Conservation (phyloP, 2,329 filamentous ascomycete species). For the Chaetomiaceae sp. region DNA sequence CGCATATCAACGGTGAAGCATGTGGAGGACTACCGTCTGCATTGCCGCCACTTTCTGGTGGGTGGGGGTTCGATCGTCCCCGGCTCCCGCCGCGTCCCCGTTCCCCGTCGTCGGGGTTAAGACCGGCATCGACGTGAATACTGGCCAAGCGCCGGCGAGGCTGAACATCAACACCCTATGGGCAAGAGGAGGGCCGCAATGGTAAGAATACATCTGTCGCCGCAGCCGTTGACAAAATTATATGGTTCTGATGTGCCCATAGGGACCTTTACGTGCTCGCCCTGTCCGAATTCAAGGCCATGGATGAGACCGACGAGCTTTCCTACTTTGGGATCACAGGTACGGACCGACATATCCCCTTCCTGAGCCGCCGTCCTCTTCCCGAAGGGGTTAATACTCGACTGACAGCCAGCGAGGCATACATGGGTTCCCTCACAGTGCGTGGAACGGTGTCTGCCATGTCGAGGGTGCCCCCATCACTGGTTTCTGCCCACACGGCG, state of each 20-base stretch:
- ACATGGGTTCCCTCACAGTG: slow-evolving; percentile 31
- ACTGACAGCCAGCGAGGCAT: slow-evolving; percentile 27
- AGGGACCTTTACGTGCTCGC: slow-evolving; percentile 48
- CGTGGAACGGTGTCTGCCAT: slow-evolving; percentile 35
- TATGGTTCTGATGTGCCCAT: slow-evolving; percentile 12
- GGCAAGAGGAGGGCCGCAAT: slow-evolving; percentile 38
- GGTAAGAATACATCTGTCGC: slow-evolving; percentile 33
- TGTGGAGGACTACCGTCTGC: slow-evolving; percentile 9
- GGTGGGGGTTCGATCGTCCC: slow-evolving; percentile 11
- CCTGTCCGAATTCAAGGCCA: slow-evolving; percentile 39
- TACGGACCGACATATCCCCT: slow-evolving; percentile 22
- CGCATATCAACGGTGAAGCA: slow-evolving; percentile 5
- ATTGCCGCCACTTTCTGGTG: slow-evolving; percentile 11
- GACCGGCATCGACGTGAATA: slow-evolving; percentile 33
- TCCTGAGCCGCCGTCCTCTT: neutral
- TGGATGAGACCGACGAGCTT: slow-evolving; percentile 36
- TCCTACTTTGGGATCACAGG: slow-evolving; percentile 50
- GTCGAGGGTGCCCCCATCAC: slow-evolving; percentile 31
- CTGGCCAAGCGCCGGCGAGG: slow-evolving; percentile 40
- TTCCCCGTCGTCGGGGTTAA: slow-evolving; percentile 36
- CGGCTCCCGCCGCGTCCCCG: slow-evolving; percentile 6
- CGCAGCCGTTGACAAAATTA: neutral
- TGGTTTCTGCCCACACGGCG: slow-evolving; percentile 46
- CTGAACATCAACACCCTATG: slow-evolving; percentile 45
- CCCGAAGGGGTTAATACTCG: slow-evolving; percentile 4